Evolutionary conservation across 2,329 filamentous ascomycete species (phyloP).

Genomic region (Sporothrix schenckii): DNA sequence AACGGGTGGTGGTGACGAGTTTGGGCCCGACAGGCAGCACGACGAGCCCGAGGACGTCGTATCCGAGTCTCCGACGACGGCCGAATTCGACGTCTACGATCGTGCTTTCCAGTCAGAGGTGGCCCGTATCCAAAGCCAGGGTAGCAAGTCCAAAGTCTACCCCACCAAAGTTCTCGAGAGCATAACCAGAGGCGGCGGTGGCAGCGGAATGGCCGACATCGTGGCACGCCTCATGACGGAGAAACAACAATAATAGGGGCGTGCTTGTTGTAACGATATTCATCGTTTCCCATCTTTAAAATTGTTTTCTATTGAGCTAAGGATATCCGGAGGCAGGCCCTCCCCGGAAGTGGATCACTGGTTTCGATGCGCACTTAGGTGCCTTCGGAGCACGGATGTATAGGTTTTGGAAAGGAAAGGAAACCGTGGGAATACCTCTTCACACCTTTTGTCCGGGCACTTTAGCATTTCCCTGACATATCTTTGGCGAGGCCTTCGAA

Average conservation of each 20-base stretch:
- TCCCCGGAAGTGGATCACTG: not conserved
- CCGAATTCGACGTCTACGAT: conserved; percentile 87
- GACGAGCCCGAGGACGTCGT: conserved; percentile 54
- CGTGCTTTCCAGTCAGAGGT: conserved; percentile 83
- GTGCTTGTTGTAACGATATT: not conserved
- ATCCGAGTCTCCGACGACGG: conserved; percentile 80
- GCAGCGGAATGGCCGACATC: conserved; percentile 4
- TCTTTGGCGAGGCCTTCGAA: not conserved
- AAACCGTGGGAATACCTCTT: not conserved
- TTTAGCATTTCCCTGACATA: not conserved
- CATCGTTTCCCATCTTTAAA: not conserved
- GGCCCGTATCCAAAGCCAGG: conserved; percentile 62
- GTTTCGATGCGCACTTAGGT: not conserved
- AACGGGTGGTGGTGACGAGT: conserved; percentile 58
- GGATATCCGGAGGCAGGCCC: conserved; percentile 1
- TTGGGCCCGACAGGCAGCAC: conserved; percentile 45
- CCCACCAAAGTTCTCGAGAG: conserved; percentile 49
- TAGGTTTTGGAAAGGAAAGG: not conserved
- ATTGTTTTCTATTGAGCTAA: not conserved
- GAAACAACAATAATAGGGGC: not conserved
- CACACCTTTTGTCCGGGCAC: not conserved
- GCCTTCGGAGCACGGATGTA: not conserved
- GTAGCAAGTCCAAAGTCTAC: conserved; percentile 50
- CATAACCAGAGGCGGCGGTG: not conserved
- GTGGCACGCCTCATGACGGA: conserved; percentile 18